Evolutionary conservation across 352 stramenopile species (phyloP).

Genomic region (Phytophthora capsici): DNA sequence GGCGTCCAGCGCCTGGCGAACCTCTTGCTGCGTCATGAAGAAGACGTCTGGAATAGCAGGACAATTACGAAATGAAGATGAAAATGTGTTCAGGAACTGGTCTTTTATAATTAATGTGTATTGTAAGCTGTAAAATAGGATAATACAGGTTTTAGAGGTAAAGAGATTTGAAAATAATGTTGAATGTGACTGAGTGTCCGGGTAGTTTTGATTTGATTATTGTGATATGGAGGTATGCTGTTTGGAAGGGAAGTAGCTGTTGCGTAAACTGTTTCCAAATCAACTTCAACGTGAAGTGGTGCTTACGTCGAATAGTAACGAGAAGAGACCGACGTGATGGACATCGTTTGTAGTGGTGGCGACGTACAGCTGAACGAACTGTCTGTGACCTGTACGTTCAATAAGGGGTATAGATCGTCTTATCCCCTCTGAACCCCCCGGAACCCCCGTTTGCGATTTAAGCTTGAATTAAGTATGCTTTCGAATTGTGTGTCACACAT

Average conservation of each 20-base stretch:
- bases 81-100: not conserved
- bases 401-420: too few relatives aligned
- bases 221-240: not conserved
- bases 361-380: too few relatives aligned
- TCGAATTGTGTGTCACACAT: too few relatives aligned
- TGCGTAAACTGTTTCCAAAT: conserved; percentile 22
- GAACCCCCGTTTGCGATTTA: too few relatives aligned
- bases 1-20: conserved; percentile 64
- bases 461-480: too few relatives aligned
- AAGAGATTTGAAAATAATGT: not conserved
- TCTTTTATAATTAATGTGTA: not conserved
- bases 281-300: conserved; percentile 32
- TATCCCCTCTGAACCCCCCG: too few relatives aligned
- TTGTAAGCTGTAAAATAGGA: not conserved
- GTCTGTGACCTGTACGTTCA: too few relatives aligned
- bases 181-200: not conserved
- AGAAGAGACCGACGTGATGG: conserved; percentile 13
- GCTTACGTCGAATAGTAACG: conserved; percentile 25
- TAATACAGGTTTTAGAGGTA: not conserved
- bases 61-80: conserved; percentile 24
- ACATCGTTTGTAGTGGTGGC: too few relatives aligned
- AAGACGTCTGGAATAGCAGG: conserved; percentile 1
- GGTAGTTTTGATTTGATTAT: not conserved
- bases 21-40: conserved; percentile 55
- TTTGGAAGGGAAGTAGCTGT: conserved; percentile 3